phyloP scores from a whole-genome alignment of 305 asterid genomes.

The Lippia alba region DNA sequence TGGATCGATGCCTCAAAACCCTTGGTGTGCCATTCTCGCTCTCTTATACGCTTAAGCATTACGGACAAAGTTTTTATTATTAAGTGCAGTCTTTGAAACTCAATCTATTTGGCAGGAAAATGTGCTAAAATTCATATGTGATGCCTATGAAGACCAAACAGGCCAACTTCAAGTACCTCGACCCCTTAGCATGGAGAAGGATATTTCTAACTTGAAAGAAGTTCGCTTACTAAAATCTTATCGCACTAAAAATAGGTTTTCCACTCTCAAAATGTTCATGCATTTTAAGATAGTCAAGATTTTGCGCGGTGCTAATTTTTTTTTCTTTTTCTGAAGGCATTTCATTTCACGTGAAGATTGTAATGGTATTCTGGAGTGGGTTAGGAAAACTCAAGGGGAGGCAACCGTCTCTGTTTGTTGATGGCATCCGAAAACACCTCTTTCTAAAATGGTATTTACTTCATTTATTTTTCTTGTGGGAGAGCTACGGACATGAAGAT shows the following conservation, averaged over 20 bases:
- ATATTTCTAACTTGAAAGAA: slow-evolving; percentile 54
- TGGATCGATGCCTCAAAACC: slow-evolving; percentile 97
- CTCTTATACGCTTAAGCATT: slow-evolving; percentile 7
- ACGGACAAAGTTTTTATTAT: neutral
- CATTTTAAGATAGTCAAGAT: too few relatives aligned
- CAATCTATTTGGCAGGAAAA: slow-evolving; percentile 53
- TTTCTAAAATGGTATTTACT: neutral
- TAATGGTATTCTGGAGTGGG: slow-evolving; percentile 69
- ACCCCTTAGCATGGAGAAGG: slow-evolving; percentile 74
- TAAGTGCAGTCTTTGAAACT: neutral
- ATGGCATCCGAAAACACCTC: too few relatives aligned
- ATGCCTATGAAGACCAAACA: slow-evolving; percentile 59
- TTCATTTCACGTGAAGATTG: slow-evolving; percentile 69
- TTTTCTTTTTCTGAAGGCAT: slow-evolving; percentile 56
- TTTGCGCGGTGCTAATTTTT: slow-evolving; percentile 10
- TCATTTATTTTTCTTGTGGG: too few relatives aligned
- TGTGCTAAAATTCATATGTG: slow-evolving; percentile 70
- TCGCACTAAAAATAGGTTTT: slow-evolving; percentile 76
- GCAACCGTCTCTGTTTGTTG: slow-evolving; percentile 33
- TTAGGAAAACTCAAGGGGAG: slow-evolving; percentile 56
- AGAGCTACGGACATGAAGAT: too few relatives aligned
- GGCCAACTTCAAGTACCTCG: slow-evolving; percentile 66
- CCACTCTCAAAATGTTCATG: neutral
- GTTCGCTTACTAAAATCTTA: slow-evolving; percentile 64
- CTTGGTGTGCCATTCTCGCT: slow-evolving; percentile 54